Evolutionary conservation across 768 basidiomycete species (phyloP), one percentile per base, ranked within the genome.

Genomic region (Lactarius deliciosus): DNA sequence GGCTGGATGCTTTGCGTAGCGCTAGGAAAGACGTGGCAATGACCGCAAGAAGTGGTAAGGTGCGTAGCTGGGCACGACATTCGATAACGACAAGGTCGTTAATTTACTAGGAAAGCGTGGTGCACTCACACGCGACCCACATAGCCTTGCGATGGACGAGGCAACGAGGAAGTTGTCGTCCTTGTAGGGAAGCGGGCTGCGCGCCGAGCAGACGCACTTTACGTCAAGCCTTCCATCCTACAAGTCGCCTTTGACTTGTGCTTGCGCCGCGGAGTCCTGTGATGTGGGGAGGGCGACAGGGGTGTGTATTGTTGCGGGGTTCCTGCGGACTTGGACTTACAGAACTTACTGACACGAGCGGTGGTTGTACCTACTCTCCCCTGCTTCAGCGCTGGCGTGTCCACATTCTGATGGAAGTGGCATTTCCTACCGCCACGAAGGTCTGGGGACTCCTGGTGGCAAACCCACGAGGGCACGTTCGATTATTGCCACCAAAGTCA

Each of bases 151-250:
- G 38, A 53, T 63, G 41, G 25, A 22, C 53, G 40, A 63, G 38
- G 36, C 22, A 47, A 30, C 38, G 30, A 28, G 55, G 34, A 61
- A 66, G 60, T 57, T 20, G 25, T 50, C 22, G 20, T 11, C 60
- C 65, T 50, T 18, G 45, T 40, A 61, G 55, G 45, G 43, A 22
- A 6, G 38, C 10, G 54, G 43, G 53, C 38, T 28, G 22, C n/a
- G 40, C 11, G 47, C 61, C 57, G 47, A 43, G 47, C 16, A 47
- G 45, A 63, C 25, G 61, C 38, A 36, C 57, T 66, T 66, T 66
- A 66, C 65, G 65, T 66, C 65, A 66, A 54, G 47, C 18, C 10
- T 25, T 58, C 18, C 15, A 43, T 56, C 60, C 28, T 65, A 65
- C 36, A 50, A 40, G 54, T 53, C 38, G 15, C 5, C 65, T 47